Conservation (phyloP, 1,284 basidiomycete species). For the Cystobasidium slooffiae region DNA sequence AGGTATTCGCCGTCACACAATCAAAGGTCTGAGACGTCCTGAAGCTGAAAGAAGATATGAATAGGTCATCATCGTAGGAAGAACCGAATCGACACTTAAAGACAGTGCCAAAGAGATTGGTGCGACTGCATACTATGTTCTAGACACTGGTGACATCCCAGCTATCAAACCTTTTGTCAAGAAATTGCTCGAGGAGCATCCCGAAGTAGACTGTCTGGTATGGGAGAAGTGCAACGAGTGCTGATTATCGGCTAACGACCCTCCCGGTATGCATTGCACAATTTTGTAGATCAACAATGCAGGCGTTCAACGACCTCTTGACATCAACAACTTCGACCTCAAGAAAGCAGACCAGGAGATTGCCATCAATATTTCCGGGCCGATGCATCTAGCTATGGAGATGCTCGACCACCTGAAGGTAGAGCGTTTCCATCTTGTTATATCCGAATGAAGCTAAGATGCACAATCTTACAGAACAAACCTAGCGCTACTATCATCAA, state of each 20-base stretch:
- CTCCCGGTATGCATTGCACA: background rate
- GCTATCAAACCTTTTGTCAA: conserved; percentile 54
- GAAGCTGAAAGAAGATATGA: background rate
- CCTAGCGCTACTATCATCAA: conserved; percentile 52
- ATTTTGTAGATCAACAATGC: conserved; percentile 57
- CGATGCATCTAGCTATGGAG: conserved; percentile 52
- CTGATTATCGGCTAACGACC: background rate
- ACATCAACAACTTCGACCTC: conserved; percentile 53
- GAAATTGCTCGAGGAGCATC: conserved; percentile 56
- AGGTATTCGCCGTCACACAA: conserved; percentile 28
- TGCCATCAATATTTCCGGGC: conserved; percentile 54
- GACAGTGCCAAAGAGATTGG: conserved; percentile 54
- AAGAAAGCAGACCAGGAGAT: conserved; percentile 53
- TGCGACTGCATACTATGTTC: conserved; percentile 56
- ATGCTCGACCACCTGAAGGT: conserved; percentile 53
- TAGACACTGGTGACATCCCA: conserved; percentile 56
- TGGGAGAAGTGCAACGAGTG: background rate
- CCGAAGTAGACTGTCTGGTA: conserved; percentile 57
- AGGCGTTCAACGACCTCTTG: conserved; percentile 55
- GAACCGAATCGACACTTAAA: conserved; percentile 56
- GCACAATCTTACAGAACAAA: conserved; percentile 39
- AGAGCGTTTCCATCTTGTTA: background rate
- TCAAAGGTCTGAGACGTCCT: background rate
- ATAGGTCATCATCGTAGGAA: conserved; percentile 56
- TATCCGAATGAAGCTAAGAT: background rate